These are phyloP conservation scores for Hippophae rhamnoides DNA, from an alignment of 306 rosid genomes.

Conservation along the genomic window DNA sequence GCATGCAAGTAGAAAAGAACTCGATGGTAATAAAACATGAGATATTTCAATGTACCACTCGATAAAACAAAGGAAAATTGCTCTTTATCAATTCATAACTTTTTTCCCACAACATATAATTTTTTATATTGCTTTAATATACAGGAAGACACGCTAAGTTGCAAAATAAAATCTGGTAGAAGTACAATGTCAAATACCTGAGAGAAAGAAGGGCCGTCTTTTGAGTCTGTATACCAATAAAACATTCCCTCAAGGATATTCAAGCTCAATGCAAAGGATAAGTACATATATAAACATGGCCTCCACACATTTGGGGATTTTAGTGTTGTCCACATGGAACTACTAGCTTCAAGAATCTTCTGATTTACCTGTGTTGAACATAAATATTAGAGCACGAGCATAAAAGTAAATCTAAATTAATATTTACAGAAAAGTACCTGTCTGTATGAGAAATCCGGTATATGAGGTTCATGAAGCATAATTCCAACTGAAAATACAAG, in stretches of 20 bases:
- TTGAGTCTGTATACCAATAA: slow-evolving; percentile 87
- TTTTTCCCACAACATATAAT: too few relatives aligned
- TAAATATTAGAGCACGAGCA: slow-evolving; percentile 19
- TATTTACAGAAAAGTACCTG: slow-evolving; percentile 42
- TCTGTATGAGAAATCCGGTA: slow-evolving; percentile 41
- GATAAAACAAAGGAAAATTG: too few relatives aligned
- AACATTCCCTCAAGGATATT: slow-evolving; percentile 81
- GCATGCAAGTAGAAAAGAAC: too few relatives aligned
- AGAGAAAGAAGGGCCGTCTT: slow-evolving; percentile 74
- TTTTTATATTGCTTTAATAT: not conserved
- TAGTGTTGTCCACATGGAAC: slow-evolving; percentile 77
- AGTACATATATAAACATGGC: slow-evolving; percentile 82
- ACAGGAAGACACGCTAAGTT: not conserved
- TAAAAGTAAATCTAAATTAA: not conserved
- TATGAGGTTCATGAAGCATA: slow-evolving; percentile 58
- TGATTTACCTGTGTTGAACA: slow-evolving; percentile 49
- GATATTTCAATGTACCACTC: too few relatives aligned
- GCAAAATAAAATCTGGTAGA: not conserved
- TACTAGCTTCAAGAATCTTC: slow-evolving; percentile 60
- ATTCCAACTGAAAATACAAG: slow-evolving; percentile 59
- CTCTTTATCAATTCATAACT: too few relatives aligned
- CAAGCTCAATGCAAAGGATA: slow-evolving; percentile 71
- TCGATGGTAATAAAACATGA: too few relatives aligned
- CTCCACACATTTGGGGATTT: slow-evolving; percentile 70
- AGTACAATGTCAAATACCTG: slow-evolving; percentile 41